Evolutionary conservation across 139 green algal species (phyloP).

Genomic region (Pseudopediastrum boryanum): DNA sequence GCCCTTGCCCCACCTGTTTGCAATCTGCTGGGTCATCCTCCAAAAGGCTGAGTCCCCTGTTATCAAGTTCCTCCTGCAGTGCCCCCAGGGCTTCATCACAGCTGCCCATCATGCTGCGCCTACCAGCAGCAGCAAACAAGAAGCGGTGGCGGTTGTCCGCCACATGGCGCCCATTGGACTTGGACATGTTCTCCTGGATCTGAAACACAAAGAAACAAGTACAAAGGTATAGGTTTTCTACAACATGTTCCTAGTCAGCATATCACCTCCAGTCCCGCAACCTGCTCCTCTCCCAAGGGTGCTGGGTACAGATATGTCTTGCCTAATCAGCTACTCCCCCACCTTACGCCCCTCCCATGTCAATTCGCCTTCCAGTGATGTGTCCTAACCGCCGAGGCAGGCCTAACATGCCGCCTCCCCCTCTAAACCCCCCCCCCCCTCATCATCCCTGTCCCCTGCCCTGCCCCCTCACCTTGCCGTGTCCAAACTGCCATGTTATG

Average conservation of each 20-base stretch:
- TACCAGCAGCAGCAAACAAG: constrained; percentile 35
- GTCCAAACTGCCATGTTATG: background rate
- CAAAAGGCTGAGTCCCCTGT: constrained; percentile 5
- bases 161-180: constrained; percentile 23
- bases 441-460: background rate
- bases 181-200: background rate
- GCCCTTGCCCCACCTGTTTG: background rate
- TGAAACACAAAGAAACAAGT: background rate
- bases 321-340: background rate
- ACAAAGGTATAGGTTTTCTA: background rate
- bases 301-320: background rate
- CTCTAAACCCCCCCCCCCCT: too few relatives aligned
- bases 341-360: background rate
- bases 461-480: background rate
- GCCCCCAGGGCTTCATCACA: constrained; percentile 13
- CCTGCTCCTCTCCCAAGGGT: too few relatives aligned
- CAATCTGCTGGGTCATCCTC: constrained; percentile 2
- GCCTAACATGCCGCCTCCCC: too few relatives aligned
- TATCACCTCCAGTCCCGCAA: too few relatives aligned
- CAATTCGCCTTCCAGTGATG: too few relatives aligned
- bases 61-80: constrained; percentile 21
- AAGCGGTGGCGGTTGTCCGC: constrained; percentile 33
- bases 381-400: too few relatives aligned
- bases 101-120: constrained; percentile 11
- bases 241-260: background rate